Base-by-base conservation (phyloP, 1,284 basidiomycete genomes). In the Meripilus lineatus region DNA sequence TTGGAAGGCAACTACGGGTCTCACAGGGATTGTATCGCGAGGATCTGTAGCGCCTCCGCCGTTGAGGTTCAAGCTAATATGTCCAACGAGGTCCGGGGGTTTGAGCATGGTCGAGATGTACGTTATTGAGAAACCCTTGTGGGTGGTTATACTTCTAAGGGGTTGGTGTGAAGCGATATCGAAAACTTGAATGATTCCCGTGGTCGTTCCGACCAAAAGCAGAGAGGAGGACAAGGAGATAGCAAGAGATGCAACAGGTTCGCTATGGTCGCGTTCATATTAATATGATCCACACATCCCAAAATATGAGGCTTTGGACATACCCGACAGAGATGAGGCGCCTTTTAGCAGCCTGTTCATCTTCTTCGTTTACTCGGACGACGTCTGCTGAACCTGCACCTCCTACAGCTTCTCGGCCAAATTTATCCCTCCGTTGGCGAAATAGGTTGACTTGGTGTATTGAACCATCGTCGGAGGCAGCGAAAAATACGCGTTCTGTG, bases 101-200 rank as follows among this genome's bases (percentile, higher is more conserved):
- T 85, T 84, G 26, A 92, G 70, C 66, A 95, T 74, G 1, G 88
- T 86, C 26, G 74, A 67, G 1, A 96, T 61, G 60, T 84, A 72
- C 6, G 87, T 82, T 59, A 95, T 81, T n/a, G 79, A 69, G 41
- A 78, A 66, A 10, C 84, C 86, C 50, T 84, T 88, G 67, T 75
- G 81, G 3, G 83, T 72, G 1, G 79, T 73, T 51, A 96, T 79
- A 14, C 84, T 86, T 26, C 91, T 85, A 22, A 95, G 70, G 24
- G 84, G 79, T 60, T 98, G 93, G 55, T 94, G 89, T 1, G 94
- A 95, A 1, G 88, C 81, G 26, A 95, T 77, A 50, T 96, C 88
- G 58, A 94, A 90, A 23, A 93, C 62, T 47, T 89, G 79, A 38
- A 97, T 79, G n/a, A 81, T 65, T 5, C 91, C 92, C 0, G 74